These are phyloP conservation scores for Tricholoma flavovirens DNA, from an alignment of 768 basidiomycete species.

Conservation along the genomic window DNA sequence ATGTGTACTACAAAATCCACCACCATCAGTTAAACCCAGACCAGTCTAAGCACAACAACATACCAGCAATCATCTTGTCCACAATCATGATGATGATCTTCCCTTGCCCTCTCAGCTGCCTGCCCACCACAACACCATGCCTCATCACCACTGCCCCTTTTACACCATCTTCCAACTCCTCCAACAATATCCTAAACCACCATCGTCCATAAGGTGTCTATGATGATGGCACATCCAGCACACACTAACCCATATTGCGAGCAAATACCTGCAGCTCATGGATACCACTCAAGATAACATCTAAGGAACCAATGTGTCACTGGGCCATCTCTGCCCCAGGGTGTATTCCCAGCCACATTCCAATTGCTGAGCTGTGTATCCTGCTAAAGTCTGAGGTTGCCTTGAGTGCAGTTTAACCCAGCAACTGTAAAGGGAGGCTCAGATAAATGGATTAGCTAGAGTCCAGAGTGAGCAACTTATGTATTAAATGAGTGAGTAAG, in stretches of 20 bases:
- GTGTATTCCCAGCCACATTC: too few species aligned
- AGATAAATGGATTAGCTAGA: too few species aligned
- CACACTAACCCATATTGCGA: constrained; percentile 36
- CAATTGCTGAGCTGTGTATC: constrained; percentile 23
- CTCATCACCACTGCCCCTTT: constrained; percentile 3
- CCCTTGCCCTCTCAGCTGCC: not conserved
- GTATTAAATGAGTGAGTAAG: too few species aligned
- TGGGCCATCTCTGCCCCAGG: too few species aligned
- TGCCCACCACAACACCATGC: constrained; percentile 10
- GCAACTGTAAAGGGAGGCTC: too few species aligned
- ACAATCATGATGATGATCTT: too few species aligned
- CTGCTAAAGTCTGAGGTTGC: too few species aligned
- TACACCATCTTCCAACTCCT: not conserved
- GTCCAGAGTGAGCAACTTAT: too few species aligned
- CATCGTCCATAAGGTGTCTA: constrained; percentile 29
- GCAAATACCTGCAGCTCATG: constrained; percentile 48
- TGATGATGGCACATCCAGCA: constrained; percentile 38
- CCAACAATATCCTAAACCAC: constrained; percentile 23
- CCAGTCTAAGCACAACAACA: not conserved
- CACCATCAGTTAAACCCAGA: too few species aligned
- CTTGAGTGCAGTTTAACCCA: too few species aligned
- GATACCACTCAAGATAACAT: constrained; percentile 56
- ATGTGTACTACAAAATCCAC: too few species aligned
- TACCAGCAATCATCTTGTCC: constrained; percentile 46
- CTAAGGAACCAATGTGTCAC: constrained; percentile 13